Evolutionary conservation across 352 stramenopile species (phyloP), one percentile per base, ranked within the genome.

Genomic region (Thalassiosira gravida): DNA sequence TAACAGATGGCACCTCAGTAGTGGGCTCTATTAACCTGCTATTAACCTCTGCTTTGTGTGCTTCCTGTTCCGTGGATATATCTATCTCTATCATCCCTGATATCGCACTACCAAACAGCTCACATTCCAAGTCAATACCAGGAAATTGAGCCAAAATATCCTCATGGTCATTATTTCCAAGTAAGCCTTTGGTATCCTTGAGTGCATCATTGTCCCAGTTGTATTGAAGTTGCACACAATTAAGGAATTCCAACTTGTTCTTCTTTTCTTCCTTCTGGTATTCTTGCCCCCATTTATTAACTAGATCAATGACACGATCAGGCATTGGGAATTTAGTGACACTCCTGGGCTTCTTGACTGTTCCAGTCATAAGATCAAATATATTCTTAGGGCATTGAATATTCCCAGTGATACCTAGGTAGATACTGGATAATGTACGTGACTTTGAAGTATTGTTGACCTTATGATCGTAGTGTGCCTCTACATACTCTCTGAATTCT

Each of bases 401-500:
- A 66, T 87, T 86, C 13, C 63, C 66, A 6, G 71, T 78, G 2
- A 71, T 66, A 8, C 79, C 46, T n/a, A 90, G 32, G 13, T 44
- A 42, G 30, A 90, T 72, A 32, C 42, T 67, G 20, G 63, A 62
- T 11, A 50, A 66, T 13, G 77, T 86, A 3, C 77, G 25, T 20
- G 64, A 14, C 22, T 37, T 6, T 52, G 74, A 71, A 20, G 32
- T 68, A 55, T 82, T 82, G 5, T 44, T 59, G 8, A 49, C 46
- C 49, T 74, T 32, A 24, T 70, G 55, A 56, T 80, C 58, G 7
- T 87, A 64, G 58, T 88, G 72, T 13, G 70, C 78, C 32, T 90
- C 67, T 5, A 78, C 67, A 68, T 90, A 88, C 24, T 35, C 18
- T 2, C 83, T 73, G 65, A 80, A 86, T 39, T 80, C 37, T 14